A percentile compares a stretch with the other conserved stretches of the same genome.
Evolutionary conservation across 306 rosid genomes (phyloP).

Genomic region (Inga oerstediana): DNA sequence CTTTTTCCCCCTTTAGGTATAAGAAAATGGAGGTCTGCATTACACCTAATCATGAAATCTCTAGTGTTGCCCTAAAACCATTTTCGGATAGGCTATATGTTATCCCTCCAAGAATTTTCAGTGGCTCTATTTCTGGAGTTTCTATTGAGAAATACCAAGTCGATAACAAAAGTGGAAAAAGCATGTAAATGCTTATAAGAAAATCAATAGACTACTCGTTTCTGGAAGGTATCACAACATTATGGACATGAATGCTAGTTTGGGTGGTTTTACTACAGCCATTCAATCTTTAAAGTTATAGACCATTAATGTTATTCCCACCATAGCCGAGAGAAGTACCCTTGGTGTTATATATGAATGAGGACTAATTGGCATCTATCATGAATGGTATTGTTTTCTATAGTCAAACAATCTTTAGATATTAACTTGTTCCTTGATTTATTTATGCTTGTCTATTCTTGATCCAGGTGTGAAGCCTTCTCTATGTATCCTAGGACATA

Average conservation of each 20-base stretch:
- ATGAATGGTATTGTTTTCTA: conserved; percentile 72
- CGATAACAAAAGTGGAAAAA: conserved; percentile 81
- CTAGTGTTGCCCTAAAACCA: conserved; percentile 59
- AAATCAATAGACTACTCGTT: conserved; percentile 65
- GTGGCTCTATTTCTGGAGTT: conserved; percentile 82
- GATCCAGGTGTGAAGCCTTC: conserved; percentile 88
- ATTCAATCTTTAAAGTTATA: conserved; percentile 76
- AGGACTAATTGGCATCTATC: conserved; percentile 91
- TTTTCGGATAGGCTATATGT: conserved; percentile 82
- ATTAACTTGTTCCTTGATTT: conserved; percentile 1
- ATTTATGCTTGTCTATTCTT: conserved; percentile 24
- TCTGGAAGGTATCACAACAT: conserved; percentile 96
- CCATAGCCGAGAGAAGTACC: conserved; percentile 74
- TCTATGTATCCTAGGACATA: conserved; percentile 97
- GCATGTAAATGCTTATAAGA: conserved; percentile 84
- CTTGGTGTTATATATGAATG: conserved; percentile 78
- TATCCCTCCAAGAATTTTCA: conserved; percentile 79
- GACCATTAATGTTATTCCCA: conserved; percentile 97
- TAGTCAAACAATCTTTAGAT: neutral
- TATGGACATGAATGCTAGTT: conserved; percentile 96
- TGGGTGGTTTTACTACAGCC: conserved; percentile 94
- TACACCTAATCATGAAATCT: conserved; percentile 62
- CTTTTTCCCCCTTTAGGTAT: conserved; percentile 56
- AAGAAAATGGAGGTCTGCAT: conserved; percentile 87
- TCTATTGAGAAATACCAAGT: conserved; percentile 63